Base-by-base conservation (phyloP, 2,329 filamentous ascomycete genomes). In the Colletotrichum tanaceti region DNA sequence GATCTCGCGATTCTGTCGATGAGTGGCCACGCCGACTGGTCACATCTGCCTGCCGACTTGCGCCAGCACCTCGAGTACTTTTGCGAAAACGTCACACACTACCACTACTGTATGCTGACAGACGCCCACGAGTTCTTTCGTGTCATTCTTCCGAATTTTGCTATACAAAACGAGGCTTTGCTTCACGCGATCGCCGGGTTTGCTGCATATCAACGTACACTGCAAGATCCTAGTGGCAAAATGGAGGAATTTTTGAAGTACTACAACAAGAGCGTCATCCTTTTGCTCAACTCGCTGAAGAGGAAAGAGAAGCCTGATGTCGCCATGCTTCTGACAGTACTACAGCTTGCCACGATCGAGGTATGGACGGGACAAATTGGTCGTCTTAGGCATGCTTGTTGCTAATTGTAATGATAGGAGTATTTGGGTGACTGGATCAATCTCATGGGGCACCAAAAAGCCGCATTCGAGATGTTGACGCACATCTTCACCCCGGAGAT, bases 381-480 rank as follows among this genome's bases (percentile, higher is more conserved):
- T 35, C 32, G 32, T 9, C 32, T 35, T 10, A 9, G 32, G 2
- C 32, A 10, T 35, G 32, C 32, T 35, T 35, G 7, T 57, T 18
- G 35, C 70, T 73, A 59, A 74, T 65, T 18, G 18, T 1, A 41
- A 38, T 44, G 63, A 52, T 74, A 97, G 93, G 96, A 98, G 80
- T 97, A 94, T 74, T 85, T 98, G 53, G 96, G 96, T 14, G 96
- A 99, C 77, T 98, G 94, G 94, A 89, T 97, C 61, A 98, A 97
- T 74, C 84, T 98, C 18, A 91, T 96, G 79, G 93, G 94, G 24
- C 96, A 98, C 77, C 94, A 98, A 77, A 93, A 91, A 76, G 96
- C 95, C 13, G 96, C 96, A 0, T 89, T 92, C 75, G 89, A 93
- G 71, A 91, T 98, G 73, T 82, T 98, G 53, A 91, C 86, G 1